Evolutionary conservation across 139 green algal genomes (phyloP), one percentile per base, ranked within the genome.

Genomic region (Chlamydomonas sp.): DNA sequence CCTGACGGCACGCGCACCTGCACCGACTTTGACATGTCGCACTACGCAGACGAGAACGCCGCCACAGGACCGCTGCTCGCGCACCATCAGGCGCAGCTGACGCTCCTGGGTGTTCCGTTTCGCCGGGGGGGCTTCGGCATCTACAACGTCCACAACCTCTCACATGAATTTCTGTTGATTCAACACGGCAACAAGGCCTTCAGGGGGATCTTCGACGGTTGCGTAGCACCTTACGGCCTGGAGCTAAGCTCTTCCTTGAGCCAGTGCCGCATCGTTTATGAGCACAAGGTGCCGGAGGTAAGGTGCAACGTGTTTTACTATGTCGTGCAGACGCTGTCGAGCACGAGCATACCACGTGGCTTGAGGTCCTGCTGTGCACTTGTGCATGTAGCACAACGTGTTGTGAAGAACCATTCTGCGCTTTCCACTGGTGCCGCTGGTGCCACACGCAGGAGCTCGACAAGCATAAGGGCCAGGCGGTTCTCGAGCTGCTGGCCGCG

Each of bases 21-120:
- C 68, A 74, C 14, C 68, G 14, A 4, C 68, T 74, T 74, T n/a
- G 68, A 74, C 14, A 49, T 18, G 14, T 7, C 18, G 68, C 15
- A 12, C 9, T 69, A 69, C 64, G 10, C 10, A 9, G 10, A 12
- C 68, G 68, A 74, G 68, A n/a, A 74, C 68, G 15, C 12, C 4
- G 68, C 68, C 68, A 74, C 68, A n/a, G 14, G 14, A 4, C 68
- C 12, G 14, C 68, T 74, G 4, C 68, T 74, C 4, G 4, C 12
- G 68, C 68, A 74, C 68, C 61, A 57, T 69, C 68, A 66, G 81
- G 71, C 31, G 61, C 67, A 79, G 74, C 75, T 68, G 69, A 8
- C 60, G 74, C 20, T 31, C 78, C 78, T 80, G 85, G 78, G 5
- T 78, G 85, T 14, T 76, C 78, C 15, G 80, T 85, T 57, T 80